These are phyloP conservation scores for Tuber calosporum DNA, from an alignment of 495 filamentous ascomycete species.

Conservation along the genomic window DNA sequence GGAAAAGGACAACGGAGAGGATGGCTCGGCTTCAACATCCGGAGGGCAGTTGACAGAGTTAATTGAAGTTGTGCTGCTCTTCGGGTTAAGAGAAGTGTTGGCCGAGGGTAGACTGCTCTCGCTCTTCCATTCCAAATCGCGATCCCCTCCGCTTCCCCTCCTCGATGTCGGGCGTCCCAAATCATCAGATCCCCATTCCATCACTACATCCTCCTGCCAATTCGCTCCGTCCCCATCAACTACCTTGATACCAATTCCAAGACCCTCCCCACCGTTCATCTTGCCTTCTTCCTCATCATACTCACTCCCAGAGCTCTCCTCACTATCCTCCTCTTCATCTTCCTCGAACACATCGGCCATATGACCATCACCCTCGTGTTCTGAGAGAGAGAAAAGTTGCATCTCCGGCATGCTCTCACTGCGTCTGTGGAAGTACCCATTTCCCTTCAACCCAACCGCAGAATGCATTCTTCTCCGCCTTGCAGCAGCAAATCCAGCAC, in stretches of 20 bases:
- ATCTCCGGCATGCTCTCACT: conserved; percentile 88
- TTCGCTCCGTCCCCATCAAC: conserved; percentile 44
- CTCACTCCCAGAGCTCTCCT: conserved; percentile 43
- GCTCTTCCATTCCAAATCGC: neutral
- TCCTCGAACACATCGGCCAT: conserved; percentile 85
- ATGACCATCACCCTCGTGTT: conserved; percentile 61
- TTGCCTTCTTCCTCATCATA: conserved; percentile 41
- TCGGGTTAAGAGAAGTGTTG: conserved; percentile 29
- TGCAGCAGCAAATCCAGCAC: conserved; percentile 53
- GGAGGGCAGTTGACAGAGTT: neutral
- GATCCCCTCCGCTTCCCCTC: conserved; percentile 23
- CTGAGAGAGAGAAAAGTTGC: conserved; percentile 64
- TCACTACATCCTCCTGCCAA: conserved; percentile 36
- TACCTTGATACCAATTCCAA: conserved; percentile 52
- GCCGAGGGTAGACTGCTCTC: neutral
- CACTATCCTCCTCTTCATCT: conserved; percentile 73
- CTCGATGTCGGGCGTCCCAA: conserved; percentile 11
- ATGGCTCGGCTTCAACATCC: conserved; percentile 18
- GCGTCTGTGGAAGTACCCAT: conserved; percentile 83
- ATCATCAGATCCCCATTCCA: conserved; percentile 37
- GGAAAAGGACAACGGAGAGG: conserved; percentile 14
- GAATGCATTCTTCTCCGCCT: conserved; percentile 80
- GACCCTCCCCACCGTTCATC: conserved; percentile 39
- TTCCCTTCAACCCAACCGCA: conserved; percentile 66
- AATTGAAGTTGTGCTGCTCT: conserved; percentile 11